A percentile compares a stretch with the other conserved stretches of the same genome.
Conservation (phyloP, 371 early-diverging fungal genomes). For the Funneliformis caledonium region DNA sequence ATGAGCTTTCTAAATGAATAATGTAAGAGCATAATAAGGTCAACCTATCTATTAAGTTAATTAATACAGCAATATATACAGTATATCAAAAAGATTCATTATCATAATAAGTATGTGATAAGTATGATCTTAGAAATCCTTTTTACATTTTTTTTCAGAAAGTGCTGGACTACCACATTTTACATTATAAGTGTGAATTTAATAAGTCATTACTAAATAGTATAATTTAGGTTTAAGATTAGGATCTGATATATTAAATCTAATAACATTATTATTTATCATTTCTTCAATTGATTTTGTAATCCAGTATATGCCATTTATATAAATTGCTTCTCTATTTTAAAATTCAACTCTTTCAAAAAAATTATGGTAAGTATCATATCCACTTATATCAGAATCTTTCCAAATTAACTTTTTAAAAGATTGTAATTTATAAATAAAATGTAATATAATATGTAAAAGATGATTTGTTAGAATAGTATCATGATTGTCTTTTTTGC, state of each 20-base stretch:
- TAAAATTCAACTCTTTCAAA: conserved; percentile 31
- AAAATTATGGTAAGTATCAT: neutral
- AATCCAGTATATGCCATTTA: neutral
- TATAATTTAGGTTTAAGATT: neutral
- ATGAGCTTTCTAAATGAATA: no score
- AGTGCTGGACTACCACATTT: conserved; percentile 7
- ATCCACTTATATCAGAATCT: neutral
- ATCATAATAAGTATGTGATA: no score
- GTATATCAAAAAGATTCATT: no score
- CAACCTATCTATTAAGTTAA: no score
- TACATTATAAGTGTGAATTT: conserved; percentile 22
- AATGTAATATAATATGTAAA: conserved; percentile 1
- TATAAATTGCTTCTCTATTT: conserved; percentile 5
- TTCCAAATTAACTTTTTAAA: conserved; percentile 6
- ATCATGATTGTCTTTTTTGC: neutral
- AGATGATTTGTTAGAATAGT: neutral
- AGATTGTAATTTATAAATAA: neutral
- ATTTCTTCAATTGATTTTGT: neutral
- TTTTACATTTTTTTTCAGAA: no score
- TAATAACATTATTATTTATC: conserved; percentile 5
- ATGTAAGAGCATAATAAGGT: no score
- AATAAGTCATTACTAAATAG: neutral
- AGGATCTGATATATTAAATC: neutral
- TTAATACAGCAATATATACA: no score
- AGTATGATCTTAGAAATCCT: no score